Evolutionary conservation across 1,284 basidiomycete species (phyloP).

Genomic region (Leucoagaricus sp.): DNA sequence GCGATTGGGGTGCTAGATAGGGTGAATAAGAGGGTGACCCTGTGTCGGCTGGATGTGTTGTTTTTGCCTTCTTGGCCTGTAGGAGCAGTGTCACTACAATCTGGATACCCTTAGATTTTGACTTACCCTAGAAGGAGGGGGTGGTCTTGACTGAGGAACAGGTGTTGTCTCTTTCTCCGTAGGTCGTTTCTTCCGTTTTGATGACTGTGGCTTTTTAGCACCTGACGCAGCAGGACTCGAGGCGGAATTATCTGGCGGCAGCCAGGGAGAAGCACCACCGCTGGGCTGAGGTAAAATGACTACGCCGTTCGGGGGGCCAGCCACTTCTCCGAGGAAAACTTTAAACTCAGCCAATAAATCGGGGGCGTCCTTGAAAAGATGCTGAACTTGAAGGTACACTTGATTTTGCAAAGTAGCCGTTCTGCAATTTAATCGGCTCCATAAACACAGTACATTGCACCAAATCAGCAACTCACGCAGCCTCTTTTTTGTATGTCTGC

Average conservation of each 20-base stretch:
- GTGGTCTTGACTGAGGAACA: constrained; percentile 47
- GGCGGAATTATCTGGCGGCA: constrained; percentile 13
- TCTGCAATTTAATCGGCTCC: neutral
- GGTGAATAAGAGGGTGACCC: constrained; percentile 59
- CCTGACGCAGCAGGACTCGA: constrained; percentile 44
- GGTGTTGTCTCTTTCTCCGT: constrained; percentile 64
- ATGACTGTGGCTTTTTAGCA: constrained; percentile 43
- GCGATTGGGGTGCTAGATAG: constrained; percentile 47
- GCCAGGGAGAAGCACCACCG: constrained; percentile 8
- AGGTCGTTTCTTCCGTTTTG: constrained; percentile 53
- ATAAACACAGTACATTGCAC: neutral
- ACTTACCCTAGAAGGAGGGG: constrained; percentile 41
- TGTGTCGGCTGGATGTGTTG: constrained; percentile 52
- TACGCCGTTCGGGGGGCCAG: constrained; percentile 22
- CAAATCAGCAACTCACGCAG: constrained; percentile 13
- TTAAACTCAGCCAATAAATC: constrained; percentile 97
- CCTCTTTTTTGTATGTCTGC: constrained; percentile 97
- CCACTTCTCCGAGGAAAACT: constrained; percentile 87
- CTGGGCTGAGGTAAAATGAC: constrained; percentile 36
- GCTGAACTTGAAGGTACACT: constrained; percentile 92
- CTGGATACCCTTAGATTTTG: neutral
- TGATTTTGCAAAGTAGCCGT: constrained; percentile 47
- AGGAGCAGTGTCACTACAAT: constrained; percentile 17
- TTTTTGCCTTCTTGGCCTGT: constrained; percentile 59
- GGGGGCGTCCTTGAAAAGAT: constrained; percentile 90